Base-by-base conservation (phyloP, 2,329 filamentous ascomycete species). In the Exophiala bonariae region DNA sequence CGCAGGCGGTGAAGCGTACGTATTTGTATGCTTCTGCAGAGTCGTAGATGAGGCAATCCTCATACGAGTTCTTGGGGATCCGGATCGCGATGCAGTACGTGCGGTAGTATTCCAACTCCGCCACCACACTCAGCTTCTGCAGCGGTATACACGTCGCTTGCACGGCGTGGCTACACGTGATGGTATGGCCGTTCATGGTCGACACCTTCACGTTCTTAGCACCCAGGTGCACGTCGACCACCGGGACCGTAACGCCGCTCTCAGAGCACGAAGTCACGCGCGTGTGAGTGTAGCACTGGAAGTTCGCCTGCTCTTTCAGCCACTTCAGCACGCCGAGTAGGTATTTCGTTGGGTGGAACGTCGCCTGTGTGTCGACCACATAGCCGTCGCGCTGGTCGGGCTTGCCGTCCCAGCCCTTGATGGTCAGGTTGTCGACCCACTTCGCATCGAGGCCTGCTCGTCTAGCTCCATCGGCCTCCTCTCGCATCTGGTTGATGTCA, bases 271-370 rank as follows among this genome's bases (percentile, higher is more conserved):
- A 66, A 43, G 71, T 63, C 42, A 76, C 72, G 3, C 78, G 68
- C 0, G 77, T 79, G 46, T 73, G 65, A 2, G 77, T 75, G 60
- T 70, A 80, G 61, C 75, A 79, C 26, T 66, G 61, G 59, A 82
- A 82, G 60, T 77, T 75, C 6, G 69, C 66, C 55, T 80, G 76
- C 14, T 72, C 49, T 22, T 69, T 64, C 14, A 82, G 68, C 67
- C 75, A 80, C 6, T 69, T 65, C 3, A 82, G 65, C 1, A 82
- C 59, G 5, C 77, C 78, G 30, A 72, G 63, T 1, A 80, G 61
- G 54, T 82, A 82, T 54, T 74, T 74, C 3, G 78, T 82, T 0
- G 78, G 78, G 45, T 81, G 78, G 58, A 81, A 81, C 0, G 76
- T 73, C 0, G 76, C 78, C 55, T 82, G 77, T 13, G 68, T 61